Evolutionary conservation across 2,329 filamentous ascomycete species (phyloP), one percentile per base, ranked within the genome.

Genomic region (Fusarium sororula): DNA sequence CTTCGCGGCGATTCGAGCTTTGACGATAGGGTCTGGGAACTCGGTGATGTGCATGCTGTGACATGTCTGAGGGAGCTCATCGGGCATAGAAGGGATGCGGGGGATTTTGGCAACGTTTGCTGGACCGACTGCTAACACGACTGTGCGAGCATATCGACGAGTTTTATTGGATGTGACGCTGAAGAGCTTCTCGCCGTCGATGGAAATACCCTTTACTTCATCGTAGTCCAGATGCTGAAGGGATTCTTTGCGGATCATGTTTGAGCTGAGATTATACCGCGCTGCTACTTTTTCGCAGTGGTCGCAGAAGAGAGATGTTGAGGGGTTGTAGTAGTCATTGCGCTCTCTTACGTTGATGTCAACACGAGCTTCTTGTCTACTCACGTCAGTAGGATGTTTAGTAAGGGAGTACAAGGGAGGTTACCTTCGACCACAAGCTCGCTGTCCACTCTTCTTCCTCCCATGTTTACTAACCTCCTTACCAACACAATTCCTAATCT

Each of bases 401-500:
- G 4, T 5, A 0, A 8, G 6, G 24, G 42, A 26, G 15, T 12
- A 7, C 0, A 24, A 3, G 5, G 12, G 20, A 3, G 76, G 81
- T 82, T 70, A 86, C 85, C 85, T 86, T 79, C 83, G 83, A 60
- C 85, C 84, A 20, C 79, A 82, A 17, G 74, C 72, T 63, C 75
- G 74, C 8, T 77, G 68, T 42, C 78, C 73, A 69, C 82, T 72
- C 80, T 90, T 89, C 85, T 94, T 94, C 84, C 91, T 92, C 66
- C 89, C 88, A 80, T 96, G 92, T 83, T 96, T 96, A 83, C 92
- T 95, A 64, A 95, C 81, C 77, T 95, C 93, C 77, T 92, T 94
- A 0, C 94, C 93, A 0, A 95, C 93, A 71, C 93, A 94, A 6
- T 92, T 91, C 1, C 87, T 84, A 54, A 96, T 91, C 81, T 95